A percentile compares a stretch with the other conserved stretches of the same genome.
Conservation (phyloP, 2,329 filamentous ascomycete genomes). For the Hypoxylon sp. region DNA sequence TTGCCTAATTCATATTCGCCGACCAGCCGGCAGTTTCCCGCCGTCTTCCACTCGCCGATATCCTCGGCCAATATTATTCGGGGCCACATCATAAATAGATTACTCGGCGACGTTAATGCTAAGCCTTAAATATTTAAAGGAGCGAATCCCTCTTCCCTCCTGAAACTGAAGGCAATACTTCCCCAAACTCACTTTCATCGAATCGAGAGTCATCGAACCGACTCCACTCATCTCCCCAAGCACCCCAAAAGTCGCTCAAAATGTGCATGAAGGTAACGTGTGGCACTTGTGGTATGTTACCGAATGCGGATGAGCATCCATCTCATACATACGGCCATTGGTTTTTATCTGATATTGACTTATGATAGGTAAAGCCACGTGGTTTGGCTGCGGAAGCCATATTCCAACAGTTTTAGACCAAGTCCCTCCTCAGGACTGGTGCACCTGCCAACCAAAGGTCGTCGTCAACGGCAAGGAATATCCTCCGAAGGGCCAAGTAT, state of each 20-base stretch:
- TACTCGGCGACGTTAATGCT: conserved; percentile 21
- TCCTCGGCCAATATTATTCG: conserved; percentile 19
- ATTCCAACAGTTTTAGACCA: conserved; percentile 73
- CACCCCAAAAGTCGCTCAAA: conserved; percentile 32
- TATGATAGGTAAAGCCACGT: conserved; percentile 69
- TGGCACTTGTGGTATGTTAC: conserved; percentile 71
- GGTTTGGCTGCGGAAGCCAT: conserved; percentile 77
- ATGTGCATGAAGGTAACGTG: conserved; percentile 79
- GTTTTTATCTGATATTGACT: conserved; percentile 19
- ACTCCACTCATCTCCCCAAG: conserved; percentile 1
- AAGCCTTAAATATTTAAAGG: conserved; percentile 12
- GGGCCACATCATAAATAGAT: background rate
- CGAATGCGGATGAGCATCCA: background rate
- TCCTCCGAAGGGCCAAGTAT: conserved; percentile 70
- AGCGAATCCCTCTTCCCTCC: background rate
- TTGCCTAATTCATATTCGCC: conserved; percentile 27
- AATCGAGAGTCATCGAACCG: background rate
- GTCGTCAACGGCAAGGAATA: conserved; percentile 73
- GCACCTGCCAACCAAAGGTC: conserved; percentile 75
- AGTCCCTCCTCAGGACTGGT: conserved; percentile 72
- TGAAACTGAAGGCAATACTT: background rate
- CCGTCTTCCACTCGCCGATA: conserved; percentile 31
- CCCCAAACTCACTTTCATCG: too few species aligned
- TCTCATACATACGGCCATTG: background rate
- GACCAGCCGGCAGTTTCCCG: conserved; percentile 23